These are phyloP conservation scores for rapeseed (Brassica napus) DNA, from an alignment of 345 rosid genomes.

Conservation along the genomic window Da-Ae NC_063438.1:25325001-25325500, in stretches of 20 bases:
- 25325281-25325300: not conserved
- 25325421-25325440: slow-evolving; percentile 40
- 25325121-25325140: slow-evolving; percentile 36
- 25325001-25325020: not conserved
- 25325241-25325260: no score
- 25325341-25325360: slow-evolving; percentile 31
- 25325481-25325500: slow-evolving; percentile 43
- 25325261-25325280: no score
- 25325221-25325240: no score
- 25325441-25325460: slow-evolving; percentile 51
- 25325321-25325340: slow-evolving; percentile 13
- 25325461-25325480: slow-evolving; percentile 47
- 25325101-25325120: slow-evolving; percentile 39
- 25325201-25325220: not conserved
- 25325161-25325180: slow-evolving; percentile 39
- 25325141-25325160: slow-evolving; percentile 46
- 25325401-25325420: slow-evolving; percentile 22
- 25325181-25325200: slow-evolving; percentile 34
- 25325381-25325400: slow-evolving; percentile 42
- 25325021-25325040: not conserved
- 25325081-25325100: slow-evolving; percentile 43
- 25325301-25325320: not conserved
- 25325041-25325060: slow-evolving; percentile 23
- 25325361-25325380: slow-evolving; percentile 39
- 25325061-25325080: slow-evolving; percentile 33